Evolutionary conservation across 2,329 filamentous ascomycete species (phyloP).

Genomic region (Acarospora socialis): DNA sequence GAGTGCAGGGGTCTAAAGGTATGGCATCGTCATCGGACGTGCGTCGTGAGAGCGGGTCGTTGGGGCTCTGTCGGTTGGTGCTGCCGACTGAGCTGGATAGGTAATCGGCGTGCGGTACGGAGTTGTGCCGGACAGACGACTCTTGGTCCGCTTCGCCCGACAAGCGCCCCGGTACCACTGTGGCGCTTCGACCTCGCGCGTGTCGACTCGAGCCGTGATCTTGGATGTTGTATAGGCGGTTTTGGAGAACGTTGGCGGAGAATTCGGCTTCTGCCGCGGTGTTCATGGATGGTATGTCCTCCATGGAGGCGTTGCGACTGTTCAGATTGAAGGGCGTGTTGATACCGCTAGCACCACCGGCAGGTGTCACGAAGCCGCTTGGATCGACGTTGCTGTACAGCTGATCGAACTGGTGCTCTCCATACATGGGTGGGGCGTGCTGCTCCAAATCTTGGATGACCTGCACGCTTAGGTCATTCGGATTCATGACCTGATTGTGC

Average conservation of each 20-base stretch:
- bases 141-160: neutral
- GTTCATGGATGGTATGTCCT: constrained; percentile 56
- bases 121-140: neutral
- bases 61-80: too few relatives aligned
- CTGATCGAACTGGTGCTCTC: constrained; percentile 76
- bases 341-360: constrained; percentile 47
- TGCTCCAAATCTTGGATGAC: constrained; percentile 44
- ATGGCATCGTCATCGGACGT: constrained; percentile 32
- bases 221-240: constrained; percentile 45
- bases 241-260: constrained; percentile 53
- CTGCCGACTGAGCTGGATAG: too few relatives aligned
- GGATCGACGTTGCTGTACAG: constrained; percentile 79
- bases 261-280: constrained; percentile 42
- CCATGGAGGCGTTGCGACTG: constrained; percentile 59
- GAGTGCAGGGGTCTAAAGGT: constrained; percentile 31
- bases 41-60: constrained; percentile 33
- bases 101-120: too few relatives aligned
- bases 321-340: constrained; percentile 65
- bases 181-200: constrained; percentile 2
- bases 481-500: constrained; percentile 61
- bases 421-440: constrained; percentile 82
- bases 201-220: constrained; percentile 22
- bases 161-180: neutral
- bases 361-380: constrained; percentile 67
- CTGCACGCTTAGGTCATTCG: constrained; percentile 37